Conservation (phyloP, 2,329 filamentous ascomycete species). For the Fusarium sp. region DNA sequence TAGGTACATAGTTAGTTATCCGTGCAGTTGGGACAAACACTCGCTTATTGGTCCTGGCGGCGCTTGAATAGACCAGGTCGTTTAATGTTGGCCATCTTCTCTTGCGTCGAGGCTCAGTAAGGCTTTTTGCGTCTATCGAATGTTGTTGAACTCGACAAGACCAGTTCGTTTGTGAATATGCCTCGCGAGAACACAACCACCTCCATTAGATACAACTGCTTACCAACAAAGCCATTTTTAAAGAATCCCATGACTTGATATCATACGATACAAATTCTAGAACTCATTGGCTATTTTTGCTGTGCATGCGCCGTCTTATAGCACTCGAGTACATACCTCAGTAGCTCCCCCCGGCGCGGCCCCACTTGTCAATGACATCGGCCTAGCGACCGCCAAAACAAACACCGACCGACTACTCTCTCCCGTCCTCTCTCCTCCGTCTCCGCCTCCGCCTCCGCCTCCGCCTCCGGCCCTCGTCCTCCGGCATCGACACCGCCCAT, state of each 20-base stretch:
- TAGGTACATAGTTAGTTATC: not conserved
- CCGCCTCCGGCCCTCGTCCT: constrained; percentile 24
- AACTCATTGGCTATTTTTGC: not conserved
- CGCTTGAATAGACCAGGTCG: constrained; percentile 8
- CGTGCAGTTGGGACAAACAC: not conserved
- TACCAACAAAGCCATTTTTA: not conserved
- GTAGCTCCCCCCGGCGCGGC: constrained; percentile 16
- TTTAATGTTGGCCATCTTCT: not conserved
- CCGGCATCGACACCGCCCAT: constrained; percentile 43
- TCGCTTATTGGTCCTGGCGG: constrained; percentile 11
- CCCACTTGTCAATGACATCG: constrained; percentile 35
- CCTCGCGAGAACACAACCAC: not conserved
- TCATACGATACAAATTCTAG: constrained; percentile 5
- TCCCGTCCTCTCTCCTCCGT: constrained; percentile 11
- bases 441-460: constrained; percentile 19
- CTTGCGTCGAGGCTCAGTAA: constrained; percentile 6
- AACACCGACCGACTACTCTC: constrained; percentile 31
- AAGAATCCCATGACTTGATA: not conserved
- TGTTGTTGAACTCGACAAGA: not conserved
- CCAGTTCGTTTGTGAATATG: not conserved
- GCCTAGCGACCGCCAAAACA: constrained; percentile 21
- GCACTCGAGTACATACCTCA: not conserved
- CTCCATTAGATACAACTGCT: not conserved
- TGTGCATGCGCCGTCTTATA: not conserved
- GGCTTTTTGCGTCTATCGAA: constrained; percentile 4